Conservation (phyloP, 2,329 filamentous ascomycete genomes). For the Alternaria metachromatica region DNA sequence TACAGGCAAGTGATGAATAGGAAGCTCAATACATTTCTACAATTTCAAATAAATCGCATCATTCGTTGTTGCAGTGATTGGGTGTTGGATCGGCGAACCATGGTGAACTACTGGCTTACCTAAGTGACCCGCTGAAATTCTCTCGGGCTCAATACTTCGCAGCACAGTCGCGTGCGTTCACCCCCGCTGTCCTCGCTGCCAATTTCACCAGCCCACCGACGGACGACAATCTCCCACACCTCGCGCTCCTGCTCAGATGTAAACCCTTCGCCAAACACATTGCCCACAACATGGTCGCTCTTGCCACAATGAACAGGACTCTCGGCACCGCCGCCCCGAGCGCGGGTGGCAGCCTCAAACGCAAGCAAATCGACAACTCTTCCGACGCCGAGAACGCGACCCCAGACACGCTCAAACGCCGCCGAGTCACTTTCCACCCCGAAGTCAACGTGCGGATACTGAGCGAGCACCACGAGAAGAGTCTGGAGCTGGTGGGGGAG, state of each 20-base stretch:
- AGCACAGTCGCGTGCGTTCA: constrained; percentile 23
- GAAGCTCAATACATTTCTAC: background rate
- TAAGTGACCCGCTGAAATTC: constrained; percentile 21
- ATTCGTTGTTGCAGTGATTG: background rate
- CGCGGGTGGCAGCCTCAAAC: constrained; percentile 46
- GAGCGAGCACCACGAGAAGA: constrained; percentile 58
- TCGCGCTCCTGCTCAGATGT: constrained; percentile 34
- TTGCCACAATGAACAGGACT: constrained; percentile 41
- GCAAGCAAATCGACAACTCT: constrained; percentile 42
- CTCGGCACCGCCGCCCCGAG: constrained; percentile 38
- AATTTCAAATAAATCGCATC: background rate
- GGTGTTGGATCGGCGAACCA: background rate
- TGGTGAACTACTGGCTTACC: constrained; percentile 10
- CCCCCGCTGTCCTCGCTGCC: constrained; percentile 16
- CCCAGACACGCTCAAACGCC: constrained; percentile 50
- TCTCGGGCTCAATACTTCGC: constrained; percentile 7
- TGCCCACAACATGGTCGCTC: constrained; percentile 46
- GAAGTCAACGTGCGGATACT: constrained; percentile 56
- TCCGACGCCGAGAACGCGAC: constrained; percentile 43
- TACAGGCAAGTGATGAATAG: background rate
- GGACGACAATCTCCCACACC: background rate
- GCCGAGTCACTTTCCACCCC: constrained; percentile 57
- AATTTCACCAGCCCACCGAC: constrained; percentile 16
- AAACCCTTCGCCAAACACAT: constrained; percentile 18
- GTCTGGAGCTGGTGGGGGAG: constrained; percentile 64